Percentiles rank a stretch among this genome's conserved stretches.
These are phyloP conservation scores for Backusella circina DNA, from an alignment of 192 early-diverging fungal species.

Conservation along the genomic window DNA sequence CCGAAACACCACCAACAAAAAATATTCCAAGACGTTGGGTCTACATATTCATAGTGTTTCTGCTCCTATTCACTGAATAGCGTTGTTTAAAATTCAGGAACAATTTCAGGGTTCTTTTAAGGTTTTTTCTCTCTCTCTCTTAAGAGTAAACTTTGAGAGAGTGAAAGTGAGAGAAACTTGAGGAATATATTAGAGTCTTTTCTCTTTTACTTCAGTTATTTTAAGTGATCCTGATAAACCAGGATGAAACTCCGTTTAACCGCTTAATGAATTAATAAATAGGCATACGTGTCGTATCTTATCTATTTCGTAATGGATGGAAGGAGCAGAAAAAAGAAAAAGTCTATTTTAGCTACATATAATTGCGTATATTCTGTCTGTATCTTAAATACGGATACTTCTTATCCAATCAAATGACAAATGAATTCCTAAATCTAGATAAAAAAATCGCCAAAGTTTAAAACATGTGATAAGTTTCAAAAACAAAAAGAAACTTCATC, in stretches of 20 bases:
- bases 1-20: neutral
- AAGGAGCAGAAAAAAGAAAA: neutral
- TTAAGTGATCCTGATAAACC: neutral
- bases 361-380: neutral
- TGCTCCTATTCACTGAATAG: neutral
- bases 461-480: neutral
- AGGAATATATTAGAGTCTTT: neutral
- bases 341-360: neutral
- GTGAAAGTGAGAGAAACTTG: neutral
- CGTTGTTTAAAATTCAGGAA: neutral
- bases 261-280: neutral
- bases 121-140: neutral
- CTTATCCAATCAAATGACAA: neutral
- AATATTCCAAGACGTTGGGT: neutral
- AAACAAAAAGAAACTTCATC: neutral
- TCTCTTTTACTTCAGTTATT: neutral
- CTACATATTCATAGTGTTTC: neutral
- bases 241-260: neutral
- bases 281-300: neutral
- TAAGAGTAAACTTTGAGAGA: neutral
- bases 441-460: neutral
- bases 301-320: neutral
- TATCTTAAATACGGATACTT: neutral
- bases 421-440: neutral
- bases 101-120: neutral